Conservation (phyloP, 352 stramenopile genomes). For the Pythium dissimile region DNA sequence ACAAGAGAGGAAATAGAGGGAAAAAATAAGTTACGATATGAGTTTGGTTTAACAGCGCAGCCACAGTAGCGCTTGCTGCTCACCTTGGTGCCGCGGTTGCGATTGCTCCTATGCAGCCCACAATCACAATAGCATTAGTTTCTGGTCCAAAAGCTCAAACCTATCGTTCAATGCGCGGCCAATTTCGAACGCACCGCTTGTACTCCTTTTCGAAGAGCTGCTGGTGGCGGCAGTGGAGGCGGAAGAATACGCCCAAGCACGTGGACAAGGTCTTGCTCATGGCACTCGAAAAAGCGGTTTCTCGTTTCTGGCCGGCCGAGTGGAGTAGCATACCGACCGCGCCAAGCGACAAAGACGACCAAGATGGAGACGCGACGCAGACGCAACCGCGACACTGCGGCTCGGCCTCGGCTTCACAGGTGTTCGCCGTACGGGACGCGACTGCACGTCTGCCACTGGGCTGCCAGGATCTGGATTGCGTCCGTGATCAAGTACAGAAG, state of each 20-base stretch:
- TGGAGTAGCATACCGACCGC: neutral
- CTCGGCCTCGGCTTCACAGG: no score
- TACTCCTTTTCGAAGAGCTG: conserved; percentile 23
- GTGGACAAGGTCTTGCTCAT: conserved; percentile 7
- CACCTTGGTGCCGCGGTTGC: conserved; percentile 43
- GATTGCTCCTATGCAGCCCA: conserved; percentile 31
- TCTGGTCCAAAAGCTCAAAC: neutral
- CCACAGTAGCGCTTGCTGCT: no score
- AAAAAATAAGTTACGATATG: neutral
- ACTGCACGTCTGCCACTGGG: no score
- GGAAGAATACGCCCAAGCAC: conserved; percentile 18
- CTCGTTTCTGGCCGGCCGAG: neutral
- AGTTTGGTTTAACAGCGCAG: no score
- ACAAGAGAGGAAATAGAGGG: neutral
- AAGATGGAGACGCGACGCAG: no score
- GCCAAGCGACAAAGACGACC: no score
- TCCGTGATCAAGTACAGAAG: no score
- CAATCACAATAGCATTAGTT: neutral
- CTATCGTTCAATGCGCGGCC: no score
- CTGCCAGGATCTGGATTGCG: no score
- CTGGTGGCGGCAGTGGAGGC: conserved; percentile 20
- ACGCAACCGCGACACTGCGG: no score
- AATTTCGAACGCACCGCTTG: conserved; percentile 23
- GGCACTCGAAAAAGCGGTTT: neutral
- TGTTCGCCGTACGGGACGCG: no score